Conservation (phyloP, 257 asterid species). For the Nicotiana otophora region DNA sequence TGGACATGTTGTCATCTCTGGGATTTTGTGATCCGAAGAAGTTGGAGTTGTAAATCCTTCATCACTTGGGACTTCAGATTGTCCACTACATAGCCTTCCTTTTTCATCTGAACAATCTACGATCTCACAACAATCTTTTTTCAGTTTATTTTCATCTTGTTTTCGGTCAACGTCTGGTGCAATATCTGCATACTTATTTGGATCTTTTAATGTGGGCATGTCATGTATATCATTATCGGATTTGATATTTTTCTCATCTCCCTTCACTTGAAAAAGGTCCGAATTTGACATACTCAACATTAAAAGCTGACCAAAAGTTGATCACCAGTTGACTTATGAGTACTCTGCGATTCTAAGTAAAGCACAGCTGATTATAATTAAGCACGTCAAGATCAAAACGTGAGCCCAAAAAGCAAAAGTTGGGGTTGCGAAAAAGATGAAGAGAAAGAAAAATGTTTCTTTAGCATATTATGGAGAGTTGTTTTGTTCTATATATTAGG, state of each 20-base stretch:
- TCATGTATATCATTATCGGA: background rate
- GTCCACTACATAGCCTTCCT: conserved; percentile 3
- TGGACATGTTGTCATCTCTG: conserved; percentile 48
- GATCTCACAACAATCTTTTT: too few species aligned
- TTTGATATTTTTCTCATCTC: background rate
- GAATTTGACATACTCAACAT: background rate
- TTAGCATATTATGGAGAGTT: too few species aligned
- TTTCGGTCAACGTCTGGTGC: background rate
- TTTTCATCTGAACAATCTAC: background rate
- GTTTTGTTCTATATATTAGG: too few species aligned
- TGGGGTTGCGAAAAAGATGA: too few species aligned
- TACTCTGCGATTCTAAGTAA: too few species aligned
- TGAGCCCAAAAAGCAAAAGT: too few species aligned
- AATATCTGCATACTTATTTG: background rate
- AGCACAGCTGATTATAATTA: too few species aligned
- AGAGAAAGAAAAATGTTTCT: too few species aligned
- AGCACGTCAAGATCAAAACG: too few species aligned
- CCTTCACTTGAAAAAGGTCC: background rate
- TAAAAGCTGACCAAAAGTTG: background rate
- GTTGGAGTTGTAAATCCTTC: conserved; percentile 72
- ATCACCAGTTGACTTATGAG: too few species aligned
- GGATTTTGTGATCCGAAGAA: conserved; percentile 45
- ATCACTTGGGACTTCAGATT: background rate
- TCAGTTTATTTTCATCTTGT: background rate
- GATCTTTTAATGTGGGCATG: background rate